Base-by-base conservation (phyloP, 176 grass and related monocot genomes). In the Saccharum spontaneum region DNA sequence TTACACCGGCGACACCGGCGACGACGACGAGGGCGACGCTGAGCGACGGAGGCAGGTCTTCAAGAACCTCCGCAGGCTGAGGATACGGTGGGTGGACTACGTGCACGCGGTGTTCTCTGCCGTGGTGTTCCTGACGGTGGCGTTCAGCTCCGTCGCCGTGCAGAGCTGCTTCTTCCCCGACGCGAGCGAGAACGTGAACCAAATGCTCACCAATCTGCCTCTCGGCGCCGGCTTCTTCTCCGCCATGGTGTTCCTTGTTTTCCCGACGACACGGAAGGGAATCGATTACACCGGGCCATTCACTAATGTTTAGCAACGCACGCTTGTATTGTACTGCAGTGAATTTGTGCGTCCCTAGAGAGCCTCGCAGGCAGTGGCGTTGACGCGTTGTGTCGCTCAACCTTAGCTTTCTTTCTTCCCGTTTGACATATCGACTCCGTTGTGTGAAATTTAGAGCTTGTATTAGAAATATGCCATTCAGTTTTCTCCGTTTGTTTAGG, bases 141-240 rank as follows among this genome's bases (percentile, higher is more conserved):
- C 46, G 46, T 49, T 49, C 46, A 49, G 46, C 46, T 16, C 14
- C 46, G 46, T 14, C 46, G 69, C 64, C 14, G 60, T 89, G 20
- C 92, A 91, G 76, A 79, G 10, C 10, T 94, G 92, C 79, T 89
- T 86, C 82, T 94, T 91, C 70, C 86, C 79, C 41, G 11, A 61
- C 11, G 61, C 75, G 1, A 80, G 83, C 10, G 34, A 30, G 8
- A 60, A 91, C 65, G 43, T 78, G 15, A 76, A 57, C 54, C 79
- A 94, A 75, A 81, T 94, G 38, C 86, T 94, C 41, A 50, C 82
- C 69, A 89, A 94, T 75, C 83, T 91, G 37, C 89, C 92, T 11
- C 83, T 91, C 4, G 86, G 89, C 8, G 71, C 83, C 2, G 86
- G 83, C 2, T 41, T 94, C 54, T 8, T 91, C 50, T 83, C 86